Evolutionary conservation across 2,329 filamentous ascomycete genomes (phyloP).

Genomic region (Blumeria graminis): DNA sequence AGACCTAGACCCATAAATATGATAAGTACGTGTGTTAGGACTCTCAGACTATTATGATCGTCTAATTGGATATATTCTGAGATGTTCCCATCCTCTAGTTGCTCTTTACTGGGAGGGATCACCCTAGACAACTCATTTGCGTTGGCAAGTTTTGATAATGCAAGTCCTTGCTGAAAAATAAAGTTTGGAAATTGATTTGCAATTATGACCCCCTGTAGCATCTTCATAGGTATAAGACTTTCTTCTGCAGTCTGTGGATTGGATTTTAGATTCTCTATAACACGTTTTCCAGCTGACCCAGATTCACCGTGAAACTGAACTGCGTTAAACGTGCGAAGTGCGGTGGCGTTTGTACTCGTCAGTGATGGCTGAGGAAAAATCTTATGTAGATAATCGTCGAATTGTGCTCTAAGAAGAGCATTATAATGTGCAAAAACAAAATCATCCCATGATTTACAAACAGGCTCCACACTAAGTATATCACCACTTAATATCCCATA

Average conservation of each 20-base stretch:
- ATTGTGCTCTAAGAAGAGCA: conserved; percentile 55
- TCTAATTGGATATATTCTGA: conserved; percentile 28
- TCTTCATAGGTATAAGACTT: conserved; percentile 41
- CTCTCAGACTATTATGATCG: conserved; percentile 39
- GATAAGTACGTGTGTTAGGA: conserved; percentile 46
- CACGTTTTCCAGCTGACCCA: conserved; percentile 25
- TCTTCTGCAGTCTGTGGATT: conserved; percentile 31
- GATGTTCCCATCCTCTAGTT: conserved; percentile 16
- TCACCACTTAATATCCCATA: conserved; percentile 83
- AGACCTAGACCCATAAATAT: conserved; percentile 36
- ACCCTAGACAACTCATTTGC: conserved; percentile 19
- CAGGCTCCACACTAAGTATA: conserved; percentile 47
- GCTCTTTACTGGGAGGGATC: conserved; percentile 18
- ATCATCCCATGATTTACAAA: conserved; percentile 66
- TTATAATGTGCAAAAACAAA: conserved; percentile 74
- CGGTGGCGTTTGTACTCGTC: conserved; percentile 25
- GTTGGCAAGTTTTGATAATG: conserved; percentile 24
- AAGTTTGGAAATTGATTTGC: conserved; percentile 33
- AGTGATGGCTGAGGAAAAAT: conserved; percentile 28
- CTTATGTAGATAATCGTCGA: conserved; percentile 43
- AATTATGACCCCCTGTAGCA: conserved; percentile 53
- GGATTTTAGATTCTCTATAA: conserved; percentile 36
- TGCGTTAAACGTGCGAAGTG: conserved; percentile 39
- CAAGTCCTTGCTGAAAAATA: conserved; percentile 32
- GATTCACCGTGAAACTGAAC: conserved; percentile 35